phyloP scores from a whole-genome alignment of 768 basidiomycete species.

The Tylopilus sp. region DNA sequence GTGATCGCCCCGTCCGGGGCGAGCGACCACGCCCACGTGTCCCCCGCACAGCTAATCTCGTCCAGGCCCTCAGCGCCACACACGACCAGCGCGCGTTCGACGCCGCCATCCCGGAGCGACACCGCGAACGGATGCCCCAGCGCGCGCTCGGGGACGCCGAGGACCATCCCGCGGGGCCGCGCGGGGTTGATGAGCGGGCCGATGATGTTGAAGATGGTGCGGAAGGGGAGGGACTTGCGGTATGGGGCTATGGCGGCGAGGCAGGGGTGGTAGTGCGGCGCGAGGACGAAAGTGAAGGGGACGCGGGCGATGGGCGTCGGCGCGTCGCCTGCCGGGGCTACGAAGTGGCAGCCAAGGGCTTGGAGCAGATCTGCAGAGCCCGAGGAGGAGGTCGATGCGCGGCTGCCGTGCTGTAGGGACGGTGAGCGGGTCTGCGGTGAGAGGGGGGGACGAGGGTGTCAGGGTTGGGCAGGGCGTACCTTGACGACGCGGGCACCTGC shows the following conservation, averaged over 20 bases:
- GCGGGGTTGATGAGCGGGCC: constrained; percentile 95
- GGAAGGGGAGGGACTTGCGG: constrained; percentile 85
- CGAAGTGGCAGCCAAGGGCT: constrained; percentile 75
- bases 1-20: constrained; percentile 58
- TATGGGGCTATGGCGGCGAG: constrained; percentile 80
- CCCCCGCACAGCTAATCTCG: constrained; percentile 93
- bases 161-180: constrained; percentile 79
- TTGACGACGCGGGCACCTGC: constrained; percentile 93
- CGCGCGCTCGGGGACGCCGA: constrained; percentile 82
- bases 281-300: constrained; percentile 92
- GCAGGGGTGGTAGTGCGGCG: constrained; percentile 89
- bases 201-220: constrained; percentile 94
- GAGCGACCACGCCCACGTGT: constrained; percentile 83
- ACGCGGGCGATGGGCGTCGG: constrained; percentile 50
- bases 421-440: background rate
- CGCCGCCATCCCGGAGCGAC: constrained; percentile 68
- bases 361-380: constrained; percentile 93
- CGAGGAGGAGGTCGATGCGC: constrained; percentile 90
- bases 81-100: constrained; percentile 84
- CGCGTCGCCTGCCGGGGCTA: constrained; percentile 48
- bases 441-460: background rate
- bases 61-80: constrained; percentile 91
- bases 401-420: constrained; percentile 70
- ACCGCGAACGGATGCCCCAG: constrained; percentile 81
- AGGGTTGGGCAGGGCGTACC: constrained; percentile 36